These are phyloP conservation scores for Dissophora ornata DNA, from an alignment of 192 early-diverging fungal genomes.

Conservation along the genomic window DNA sequence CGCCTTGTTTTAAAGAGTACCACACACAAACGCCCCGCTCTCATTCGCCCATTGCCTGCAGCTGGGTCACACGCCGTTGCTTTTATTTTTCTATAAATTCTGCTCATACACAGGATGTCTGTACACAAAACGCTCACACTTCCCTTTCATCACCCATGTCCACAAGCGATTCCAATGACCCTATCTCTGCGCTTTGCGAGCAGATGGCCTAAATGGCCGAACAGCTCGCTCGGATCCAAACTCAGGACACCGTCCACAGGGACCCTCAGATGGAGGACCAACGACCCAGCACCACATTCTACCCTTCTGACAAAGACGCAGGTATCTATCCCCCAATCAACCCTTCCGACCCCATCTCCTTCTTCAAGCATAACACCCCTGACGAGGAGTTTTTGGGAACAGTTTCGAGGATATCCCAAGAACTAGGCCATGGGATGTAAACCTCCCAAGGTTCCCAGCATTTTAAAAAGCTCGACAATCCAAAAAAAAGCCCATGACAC, in stretches of 20 bases:
- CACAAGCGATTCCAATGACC: background rate
- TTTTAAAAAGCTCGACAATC: no score
- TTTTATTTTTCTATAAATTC: no score
- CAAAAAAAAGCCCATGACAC: slow-evolving; percentile 12
- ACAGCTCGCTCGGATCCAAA: background rate
- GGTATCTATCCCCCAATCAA: background rate
- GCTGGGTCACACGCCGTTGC: background rate
- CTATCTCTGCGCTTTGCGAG: background rate
- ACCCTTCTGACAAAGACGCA: background rate
- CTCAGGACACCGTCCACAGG: no score
- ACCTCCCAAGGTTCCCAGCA: slow-evolving; percentile 19
- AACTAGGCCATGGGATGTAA: slow-evolving; percentile 17
- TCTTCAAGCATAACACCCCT: background rate
- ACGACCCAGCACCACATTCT: background rate
- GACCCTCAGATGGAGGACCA: no score
- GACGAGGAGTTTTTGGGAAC: slow-evolving; percentile 11
- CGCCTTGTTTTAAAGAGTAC: no score
- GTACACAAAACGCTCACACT: no score
- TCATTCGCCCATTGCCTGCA: background rate
- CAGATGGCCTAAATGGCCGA: slow-evolving; percentile 12
- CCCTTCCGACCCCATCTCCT: background rate
- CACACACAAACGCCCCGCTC: no score
- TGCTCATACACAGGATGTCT: no score
- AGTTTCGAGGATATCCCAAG: slow-evolving; percentile 13
- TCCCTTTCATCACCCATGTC: no score